phyloP scores from a whole-genome alignment of 495 filamentous ascomycete genomes.

The Penicillium lagena region DNA sequence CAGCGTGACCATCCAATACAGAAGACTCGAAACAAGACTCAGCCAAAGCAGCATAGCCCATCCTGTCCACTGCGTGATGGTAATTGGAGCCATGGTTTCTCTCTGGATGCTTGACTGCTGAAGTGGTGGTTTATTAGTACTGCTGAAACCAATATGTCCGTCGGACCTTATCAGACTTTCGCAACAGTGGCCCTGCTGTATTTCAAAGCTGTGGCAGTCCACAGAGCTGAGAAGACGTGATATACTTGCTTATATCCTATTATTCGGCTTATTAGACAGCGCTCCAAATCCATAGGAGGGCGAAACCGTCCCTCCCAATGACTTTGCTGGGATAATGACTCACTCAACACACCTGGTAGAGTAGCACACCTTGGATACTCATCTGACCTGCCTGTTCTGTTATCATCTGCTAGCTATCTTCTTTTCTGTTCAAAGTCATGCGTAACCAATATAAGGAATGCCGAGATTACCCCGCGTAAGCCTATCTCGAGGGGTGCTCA shows the following conservation, averaged over 20 bases:
- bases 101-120: too few species aligned
- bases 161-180: too few species aligned
- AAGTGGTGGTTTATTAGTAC: too few species aligned
- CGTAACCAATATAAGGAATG: not conserved
- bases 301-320: too few species aligned
- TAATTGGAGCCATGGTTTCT: not conserved
- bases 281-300: too few species aligned
- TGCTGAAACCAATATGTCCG: too few species aligned
- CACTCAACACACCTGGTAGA: not conserved
- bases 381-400: not conserved
- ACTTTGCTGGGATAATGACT: not conserved
- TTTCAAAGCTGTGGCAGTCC: too few species aligned
- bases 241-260: too few species aligned
- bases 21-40: not conserved
- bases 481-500: conserved; percentile 7
- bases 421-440: too few species aligned
- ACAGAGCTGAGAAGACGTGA: too few species aligned
- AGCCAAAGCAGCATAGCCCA: conserved; percentile 3
- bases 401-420: not conserved
- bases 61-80: not conserved
- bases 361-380: not conserved
- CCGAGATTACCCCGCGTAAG: conserved; percentile 7
- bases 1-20: not conserved
- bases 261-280: too few species aligned
- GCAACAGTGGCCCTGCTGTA: too few species aligned